Evolutionary conservation across 176 grass and related monocot genomes (phyloP).

Genomic region (Avena eriantha): DNA sequence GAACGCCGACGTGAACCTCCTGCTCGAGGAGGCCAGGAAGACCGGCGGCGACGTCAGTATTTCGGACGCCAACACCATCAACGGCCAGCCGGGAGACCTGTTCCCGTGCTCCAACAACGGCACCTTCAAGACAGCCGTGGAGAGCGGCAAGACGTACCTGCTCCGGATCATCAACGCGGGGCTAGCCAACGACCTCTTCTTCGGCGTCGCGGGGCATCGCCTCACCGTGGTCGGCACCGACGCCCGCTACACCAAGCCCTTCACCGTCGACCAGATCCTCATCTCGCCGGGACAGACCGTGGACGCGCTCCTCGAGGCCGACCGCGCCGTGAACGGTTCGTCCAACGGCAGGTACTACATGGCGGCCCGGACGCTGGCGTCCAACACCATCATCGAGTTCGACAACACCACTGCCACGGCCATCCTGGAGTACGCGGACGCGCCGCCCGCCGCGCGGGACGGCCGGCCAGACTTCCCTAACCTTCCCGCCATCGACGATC

Average conservation of each 20-base stretch:
- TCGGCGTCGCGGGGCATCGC: slow-evolving; percentile 58
- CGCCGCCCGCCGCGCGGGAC: neutral
- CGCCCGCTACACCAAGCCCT: slow-evolving; percentile 57
- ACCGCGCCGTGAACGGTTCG: neutral
- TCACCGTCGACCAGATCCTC: slow-evolving; percentile 41
- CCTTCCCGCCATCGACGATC: slow-evolving; percentile 30
- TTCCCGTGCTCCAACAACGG: slow-evolving; percentile 26
- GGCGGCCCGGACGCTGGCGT: slow-evolving; percentile 19
- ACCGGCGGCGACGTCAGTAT: slow-evolving; percentile 26
- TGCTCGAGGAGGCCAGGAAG: slow-evolving; percentile 27
- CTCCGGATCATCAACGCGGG: slow-evolving; percentile 70
- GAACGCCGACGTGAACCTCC: slow-evolving; percentile 20
- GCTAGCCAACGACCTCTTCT: slow-evolving; percentile 64
- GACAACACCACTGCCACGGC: slow-evolving; percentile 42
- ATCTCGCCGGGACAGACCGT: slow-evolving; percentile 55
- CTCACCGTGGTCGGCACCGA: slow-evolving; percentile 68
- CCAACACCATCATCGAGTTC: neutral
- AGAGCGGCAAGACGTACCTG: slow-evolving; percentile 68
- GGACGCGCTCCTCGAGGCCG: slow-evolving; percentile 45
- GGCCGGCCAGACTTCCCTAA: neutral
- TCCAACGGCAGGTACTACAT: slow-evolving; percentile 54
- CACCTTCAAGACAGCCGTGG: slow-evolving; percentile 47
- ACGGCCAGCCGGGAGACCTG: slow-evolving; percentile 55
- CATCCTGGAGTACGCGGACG: slow-evolving; percentile 45
- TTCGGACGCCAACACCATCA: slow-evolving; percentile 62